phyloP scores from a whole-genome alignment of 179 eudicot species.

The Drosera spatulata region DNA sequence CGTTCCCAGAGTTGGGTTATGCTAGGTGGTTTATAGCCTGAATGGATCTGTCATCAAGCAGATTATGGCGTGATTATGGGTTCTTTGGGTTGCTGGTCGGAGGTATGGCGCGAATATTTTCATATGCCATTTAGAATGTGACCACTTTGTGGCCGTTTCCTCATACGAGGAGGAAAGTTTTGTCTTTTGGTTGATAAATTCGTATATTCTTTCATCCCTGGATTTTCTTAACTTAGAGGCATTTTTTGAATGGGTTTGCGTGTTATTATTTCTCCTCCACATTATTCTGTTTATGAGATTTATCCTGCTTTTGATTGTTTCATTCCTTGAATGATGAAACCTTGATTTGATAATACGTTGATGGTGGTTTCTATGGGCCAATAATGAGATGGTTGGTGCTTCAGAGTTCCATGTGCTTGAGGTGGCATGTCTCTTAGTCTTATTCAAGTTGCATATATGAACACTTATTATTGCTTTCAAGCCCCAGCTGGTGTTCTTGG shows the following conservation, averaged over 20 bases:
- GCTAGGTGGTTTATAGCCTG: no score
- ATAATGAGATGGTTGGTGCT: neutral
- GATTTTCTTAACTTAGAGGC: no score
- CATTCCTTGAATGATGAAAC: no score
- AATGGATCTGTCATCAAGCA: no score
- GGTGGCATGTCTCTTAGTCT: neutral
- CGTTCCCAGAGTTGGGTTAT: neutral
- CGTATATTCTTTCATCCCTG: neutral
- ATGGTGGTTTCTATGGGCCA: neutral
- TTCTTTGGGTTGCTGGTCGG: neutral
- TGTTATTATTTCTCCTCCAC: no score
- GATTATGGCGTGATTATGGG: neutral
- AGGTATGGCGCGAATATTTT: neutral
- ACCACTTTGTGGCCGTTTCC: neutral
- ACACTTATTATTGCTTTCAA: no score
- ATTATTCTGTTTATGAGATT: no score
- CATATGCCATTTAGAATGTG: neutral
- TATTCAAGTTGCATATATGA: no score
- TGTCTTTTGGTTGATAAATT: neutral
- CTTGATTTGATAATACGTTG: no score
- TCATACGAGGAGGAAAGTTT: neutral
- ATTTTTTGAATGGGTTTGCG: no score
- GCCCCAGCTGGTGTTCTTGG: no score
- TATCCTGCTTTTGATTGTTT: no score
- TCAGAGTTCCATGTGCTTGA: neutral